These are phyloP conservation scores for Talaromyces proteolyticus DNA, from an alignment of 495 filamentous ascomycete species.

Conservation along the genomic window DNA sequence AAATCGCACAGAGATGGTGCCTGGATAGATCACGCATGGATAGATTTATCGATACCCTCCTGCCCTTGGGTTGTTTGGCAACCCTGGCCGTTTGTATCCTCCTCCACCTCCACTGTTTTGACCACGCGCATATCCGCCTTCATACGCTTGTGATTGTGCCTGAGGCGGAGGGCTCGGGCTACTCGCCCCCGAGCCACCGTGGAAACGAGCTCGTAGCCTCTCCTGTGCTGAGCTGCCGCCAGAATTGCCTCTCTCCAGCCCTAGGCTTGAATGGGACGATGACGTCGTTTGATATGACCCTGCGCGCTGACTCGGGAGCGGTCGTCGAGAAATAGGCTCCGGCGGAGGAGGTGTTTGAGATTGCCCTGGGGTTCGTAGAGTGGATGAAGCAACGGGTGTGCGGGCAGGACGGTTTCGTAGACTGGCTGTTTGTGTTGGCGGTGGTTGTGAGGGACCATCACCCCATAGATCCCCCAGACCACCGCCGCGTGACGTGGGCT, in stretches of 20 bases:
- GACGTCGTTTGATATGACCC: constrained; percentile 61
- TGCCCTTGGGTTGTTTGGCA: no score
- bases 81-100: not conserved
- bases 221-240: constrained; percentile 57
- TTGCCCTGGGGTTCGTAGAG: constrained; percentile 17
- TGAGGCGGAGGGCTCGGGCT: constrained; percentile 3
- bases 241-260: constrained; percentile 38
- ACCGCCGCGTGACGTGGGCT: constrained; percentile 28
- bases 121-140: constrained; percentile 1
- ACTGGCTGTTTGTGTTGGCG: constrained; percentile 45
- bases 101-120: not conserved
- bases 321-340: constrained; percentile 44
- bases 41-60: no score
- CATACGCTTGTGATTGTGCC: not conserved
- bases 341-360: constrained; percentile 20
- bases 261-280: constrained; percentile 18
- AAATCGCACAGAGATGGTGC: not conserved
- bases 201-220: constrained; percentile 59
- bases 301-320: constrained; percentile 62
- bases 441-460: constrained; percentile 37
- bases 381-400: constrained; percentile 11
- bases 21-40: no score
- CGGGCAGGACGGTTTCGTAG: constrained; percentile 41
- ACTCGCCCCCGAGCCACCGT: constrained; percentile 37
- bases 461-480: constrained; percentile 84